Base-by-base conservation (phyloP, 805 yeast species). In the Lachancea lanzarotensis region DNA sequence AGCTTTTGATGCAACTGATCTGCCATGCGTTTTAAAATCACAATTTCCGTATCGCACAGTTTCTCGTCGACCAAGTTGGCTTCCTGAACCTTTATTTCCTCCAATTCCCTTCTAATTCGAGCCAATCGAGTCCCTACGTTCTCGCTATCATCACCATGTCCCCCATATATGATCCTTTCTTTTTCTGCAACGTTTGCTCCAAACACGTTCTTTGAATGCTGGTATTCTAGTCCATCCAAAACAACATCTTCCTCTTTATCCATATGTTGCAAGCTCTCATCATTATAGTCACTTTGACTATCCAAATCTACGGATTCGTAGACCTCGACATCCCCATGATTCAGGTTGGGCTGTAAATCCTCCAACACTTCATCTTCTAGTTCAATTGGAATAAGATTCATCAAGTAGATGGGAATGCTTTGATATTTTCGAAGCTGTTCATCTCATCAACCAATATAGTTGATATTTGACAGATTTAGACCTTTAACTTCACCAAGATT, bases 101-200 rank as follows among this genome's bases (percentile, higher is more conserved):
- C 42, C 20, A 50, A 34, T 31, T 51, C 54, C 20, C 50, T 29
- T 30, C 43, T 31, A 9, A 49, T 51, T 2, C 50, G 50, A n/a
- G 46, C 42, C 31, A 51, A 30, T 27, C 35, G 38, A 12, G 38
- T 42, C 11, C 44, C 35, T 2, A 37, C 27, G 22, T 32, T 32
- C 17, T 45, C 45, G 33, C 12, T 30, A 6, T 10, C 33, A 22
- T 29, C 31, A 22, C 11, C 31, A 4, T 32, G 18, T 32, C 16
- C 35, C 18, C 17, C 13, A 29, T 29, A 29, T 7, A 5, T 32
- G 7, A 19, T 32, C 7, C 7, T 16, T 20, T 29, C 3, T 22
- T 19, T 13, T 38, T 42, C 13, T 36, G 35, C 12, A 42, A 4
- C 1, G 36, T 16, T 3, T 25, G 19, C 32, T 34, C 43, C 46